phyloP scores from a whole-genome alignment of 2,329 filamentous ascomycete species.

The Colletotrichum simmondsii region DNA sequence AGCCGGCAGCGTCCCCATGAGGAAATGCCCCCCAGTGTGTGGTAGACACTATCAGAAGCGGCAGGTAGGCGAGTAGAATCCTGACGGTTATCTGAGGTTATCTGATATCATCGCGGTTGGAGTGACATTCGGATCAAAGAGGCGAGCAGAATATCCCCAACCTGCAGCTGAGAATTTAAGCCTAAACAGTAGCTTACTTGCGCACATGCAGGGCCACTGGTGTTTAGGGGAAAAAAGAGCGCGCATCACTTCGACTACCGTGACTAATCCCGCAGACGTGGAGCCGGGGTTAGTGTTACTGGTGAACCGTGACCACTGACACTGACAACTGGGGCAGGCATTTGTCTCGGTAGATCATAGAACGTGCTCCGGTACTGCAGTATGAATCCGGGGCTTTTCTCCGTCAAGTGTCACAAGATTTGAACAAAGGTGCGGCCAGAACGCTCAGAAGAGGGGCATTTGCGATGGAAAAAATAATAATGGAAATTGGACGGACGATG shows the following conservation, averaged over 20 bases:
- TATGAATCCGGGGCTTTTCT: constrained; percentile 18
- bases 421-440: neutral
- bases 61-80: constrained; percentile 1
- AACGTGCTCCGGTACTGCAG: constrained; percentile 21
- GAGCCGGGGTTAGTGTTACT: neutral
- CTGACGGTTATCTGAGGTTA: neutral
- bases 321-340: neutral
- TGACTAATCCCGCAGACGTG: neutral
- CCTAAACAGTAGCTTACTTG: constrained; percentile 3
- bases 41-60: neutral
- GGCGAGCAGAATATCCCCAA: neutral
- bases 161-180: neutral
- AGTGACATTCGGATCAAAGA: neutral
- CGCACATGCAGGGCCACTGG: neutral
- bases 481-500: constrained; percentile 32
- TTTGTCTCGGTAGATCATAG: constrained; percentile 29
- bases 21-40: constrained; percentile 11
- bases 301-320: too few species aligned
- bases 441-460: neutral
- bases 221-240: neutral
- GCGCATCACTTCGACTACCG: neutral
- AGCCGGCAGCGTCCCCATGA: neutral
- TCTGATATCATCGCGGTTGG: constrained; percentile 4
- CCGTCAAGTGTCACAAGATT: neutral
- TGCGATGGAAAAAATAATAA: neutral